Evolutionary conservation across 768 basidiomycete species (phyloP).

Genomic region (Podaxis pistillaris): DNA sequence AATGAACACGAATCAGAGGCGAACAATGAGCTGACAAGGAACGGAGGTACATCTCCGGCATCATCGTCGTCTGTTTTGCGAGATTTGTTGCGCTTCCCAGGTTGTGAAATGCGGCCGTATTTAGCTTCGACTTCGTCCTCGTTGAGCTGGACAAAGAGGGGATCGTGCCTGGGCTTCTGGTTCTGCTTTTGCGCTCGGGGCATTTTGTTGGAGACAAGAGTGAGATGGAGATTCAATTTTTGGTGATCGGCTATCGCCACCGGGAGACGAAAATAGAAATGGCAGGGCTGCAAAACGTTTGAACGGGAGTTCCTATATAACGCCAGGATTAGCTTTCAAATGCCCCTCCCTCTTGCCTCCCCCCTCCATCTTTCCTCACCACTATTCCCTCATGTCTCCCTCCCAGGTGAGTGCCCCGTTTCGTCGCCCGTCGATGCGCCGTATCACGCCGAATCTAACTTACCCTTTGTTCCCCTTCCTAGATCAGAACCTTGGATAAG

Average conservation of each 20-base stretch:
- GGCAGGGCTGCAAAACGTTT: not conserved
- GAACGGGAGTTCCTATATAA: constrained; percentile 1
- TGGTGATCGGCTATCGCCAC: constrained; percentile 23
- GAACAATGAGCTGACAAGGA: constrained; percentile 11
- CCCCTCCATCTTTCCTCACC: constrained; percentile 17
- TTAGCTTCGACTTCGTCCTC: constrained; percentile 75
- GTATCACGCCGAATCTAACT: constrained; percentile 1
- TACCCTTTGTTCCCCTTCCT: constrained; percentile 16
- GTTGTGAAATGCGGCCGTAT: constrained; percentile 75
- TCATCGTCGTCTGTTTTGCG: constrained; percentile 50
- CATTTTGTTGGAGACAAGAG: constrained; percentile 38
- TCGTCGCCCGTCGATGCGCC: constrained; percentile 6
- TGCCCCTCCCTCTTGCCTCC: constrained; percentile 13
- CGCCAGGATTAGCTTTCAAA: not conserved
- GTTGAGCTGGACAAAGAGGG: constrained; percentile 79
- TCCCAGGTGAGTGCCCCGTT: constrained; percentile 24
- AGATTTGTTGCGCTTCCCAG: constrained; percentile 71
- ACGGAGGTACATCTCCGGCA: constrained; percentile 42
- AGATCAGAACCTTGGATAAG: constrained; percentile 72
- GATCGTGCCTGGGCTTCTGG: constrained; percentile 76
- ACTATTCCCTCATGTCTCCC: constrained; percentile 22
- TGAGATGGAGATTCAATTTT: constrained; percentile 16
- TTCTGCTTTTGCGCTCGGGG: constrained; percentile 56
- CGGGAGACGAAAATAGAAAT: constrained; percentile 6
- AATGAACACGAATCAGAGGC: constrained; percentile 14